phyloP scores from a whole-genome alignment of 176 grass and related monocot genomes.

The Bothriochloa decipiens region DNA sequence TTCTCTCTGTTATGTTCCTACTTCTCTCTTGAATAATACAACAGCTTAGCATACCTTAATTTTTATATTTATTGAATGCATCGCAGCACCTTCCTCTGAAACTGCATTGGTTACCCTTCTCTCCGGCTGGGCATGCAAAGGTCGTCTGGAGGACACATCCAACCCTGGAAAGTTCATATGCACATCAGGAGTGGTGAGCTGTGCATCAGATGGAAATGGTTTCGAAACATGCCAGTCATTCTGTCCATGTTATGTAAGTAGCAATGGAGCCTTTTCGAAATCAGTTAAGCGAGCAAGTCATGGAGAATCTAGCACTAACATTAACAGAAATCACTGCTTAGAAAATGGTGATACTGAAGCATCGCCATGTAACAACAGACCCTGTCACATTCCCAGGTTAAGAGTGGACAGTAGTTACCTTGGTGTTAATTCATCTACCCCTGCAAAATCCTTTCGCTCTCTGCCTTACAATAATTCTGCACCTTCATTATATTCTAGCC shows the following conservation, averaged over 20 bases:
- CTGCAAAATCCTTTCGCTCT: constrained; percentile 49
- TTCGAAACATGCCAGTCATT: constrained; percentile 40
- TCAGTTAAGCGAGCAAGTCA: constrained; percentile 54
- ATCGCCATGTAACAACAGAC: constrained; percentile 39
- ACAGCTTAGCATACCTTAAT: background rate
- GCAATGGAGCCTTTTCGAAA: constrained; percentile 31
- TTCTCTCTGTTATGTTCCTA: constrained; percentile 34
- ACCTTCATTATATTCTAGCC: constrained; percentile 75
- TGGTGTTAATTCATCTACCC: constrained; percentile 41
- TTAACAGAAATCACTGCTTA: constrained; percentile 5
- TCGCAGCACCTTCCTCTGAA: constrained; percentile 79
- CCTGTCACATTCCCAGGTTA: constrained; percentile 75
- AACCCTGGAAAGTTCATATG: constrained; percentile 63
- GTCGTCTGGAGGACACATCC: constrained; percentile 50
- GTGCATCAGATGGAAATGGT: constrained; percentile 33
- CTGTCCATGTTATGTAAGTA: constrained; percentile 41
- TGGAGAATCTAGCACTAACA: constrained; percentile 43
- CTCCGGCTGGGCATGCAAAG: constrained; percentile 91
- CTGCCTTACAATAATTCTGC: constrained; percentile 53
- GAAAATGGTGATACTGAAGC: constrained; percentile 26
- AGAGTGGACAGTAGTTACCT: constrained; percentile 52
- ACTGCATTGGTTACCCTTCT: constrained; percentile 75
- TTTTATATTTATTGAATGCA: constrained; percentile 40
- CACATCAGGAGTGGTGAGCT: constrained; percentile 25
- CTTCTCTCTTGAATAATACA: constrained; percentile 14